phyloP scores from a whole-genome alignment of 768 basidiomycete genomes.

The Xerocomus potaroensis region DNA sequence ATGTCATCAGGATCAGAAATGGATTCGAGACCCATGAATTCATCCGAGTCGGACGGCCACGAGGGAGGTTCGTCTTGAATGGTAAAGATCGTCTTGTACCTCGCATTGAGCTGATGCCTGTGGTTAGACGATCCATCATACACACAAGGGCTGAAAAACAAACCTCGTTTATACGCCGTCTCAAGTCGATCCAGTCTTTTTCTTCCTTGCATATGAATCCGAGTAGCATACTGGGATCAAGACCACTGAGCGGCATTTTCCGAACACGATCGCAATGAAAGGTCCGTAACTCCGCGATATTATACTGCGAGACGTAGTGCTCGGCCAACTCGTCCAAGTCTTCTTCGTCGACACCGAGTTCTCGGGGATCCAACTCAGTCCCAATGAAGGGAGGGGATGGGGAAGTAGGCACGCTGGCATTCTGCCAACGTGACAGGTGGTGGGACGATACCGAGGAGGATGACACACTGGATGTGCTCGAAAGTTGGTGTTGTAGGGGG shows the following conservation, averaged over 20 bases:
- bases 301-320: constrained; percentile 73
- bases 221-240: constrained; percentile 97
- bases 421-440: constrained; percentile 28
- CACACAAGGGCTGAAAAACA: constrained; percentile 21
- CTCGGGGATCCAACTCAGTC: constrained; percentile 36
- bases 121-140: constrained; percentile 2
- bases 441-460: constrained; percentile 33
- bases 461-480: constrained; percentile 34
- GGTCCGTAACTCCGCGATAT: constrained; percentile 67
- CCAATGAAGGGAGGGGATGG: constrained; percentile 19
- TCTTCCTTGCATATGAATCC: constrained; percentile 86
- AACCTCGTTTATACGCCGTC: constrained; percentile 68
- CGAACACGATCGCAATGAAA: constrained; percentile 97
- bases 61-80: constrained; percentile 84
- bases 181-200: constrained; percentile 81
- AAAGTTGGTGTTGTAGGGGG: constrained; percentile 62
- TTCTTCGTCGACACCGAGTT: constrained; percentile 30
- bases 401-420: constrained; percentile 19
- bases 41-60: constrained; percentile 75
- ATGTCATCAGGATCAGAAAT: constrained; percentile 77
- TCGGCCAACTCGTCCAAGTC: constrained; percentile 46
- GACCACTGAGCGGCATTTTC: constrained; percentile 86
- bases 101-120: constrained; percentile 30
- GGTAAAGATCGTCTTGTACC: constrained; percentile 73
- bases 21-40: constrained; percentile 70